phyloP scores from a whole-genome alignment of 768 basidiomycete species.

The Suillus sp. region DNA sequence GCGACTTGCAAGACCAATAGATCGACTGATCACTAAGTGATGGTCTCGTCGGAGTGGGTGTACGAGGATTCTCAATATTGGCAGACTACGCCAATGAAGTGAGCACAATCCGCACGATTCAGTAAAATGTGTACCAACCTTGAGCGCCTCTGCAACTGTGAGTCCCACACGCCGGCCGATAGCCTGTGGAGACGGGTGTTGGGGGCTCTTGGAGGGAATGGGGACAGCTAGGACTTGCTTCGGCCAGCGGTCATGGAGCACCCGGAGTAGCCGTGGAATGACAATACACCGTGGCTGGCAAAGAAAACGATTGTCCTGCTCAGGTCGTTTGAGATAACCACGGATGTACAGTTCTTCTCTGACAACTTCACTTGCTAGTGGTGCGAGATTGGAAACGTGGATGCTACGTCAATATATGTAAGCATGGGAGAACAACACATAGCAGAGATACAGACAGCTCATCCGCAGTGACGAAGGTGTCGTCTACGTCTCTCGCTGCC shows the following conservation, averaged over 20 bases:
- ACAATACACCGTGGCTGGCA: not conserved
- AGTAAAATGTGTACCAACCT: not conserved
- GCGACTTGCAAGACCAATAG: conserved; percentile 18
- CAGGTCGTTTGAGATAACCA: conserved; percentile 29
- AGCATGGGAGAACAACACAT: not conserved
- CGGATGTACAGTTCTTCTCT: conserved; percentile 31
- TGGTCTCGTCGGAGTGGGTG: not conserved
- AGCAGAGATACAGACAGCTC: not conserved
- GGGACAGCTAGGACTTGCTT: not conserved
- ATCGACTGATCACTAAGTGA: conserved; percentile 13
- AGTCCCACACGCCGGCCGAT: conserved; percentile 26
- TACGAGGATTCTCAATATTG: not conserved
- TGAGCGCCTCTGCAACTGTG: conserved; percentile 19
- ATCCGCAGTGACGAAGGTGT: not conserved
- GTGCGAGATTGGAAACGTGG: conserved; percentile 18
- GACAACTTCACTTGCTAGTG: conserved; percentile 31
- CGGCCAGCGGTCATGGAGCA: not conserved
- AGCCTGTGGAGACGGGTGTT: conserved; percentile 16
- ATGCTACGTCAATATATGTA: conserved; percentile 16
- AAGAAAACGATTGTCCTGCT: not conserved
- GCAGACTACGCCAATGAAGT: not conserved
- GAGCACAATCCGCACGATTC: not conserved
- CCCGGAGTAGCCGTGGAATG: conserved; percentile 3
- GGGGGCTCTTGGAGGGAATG: conserved; percentile 6
- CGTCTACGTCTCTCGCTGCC: not conserved